Base-by-base conservation (phyloP, 192 early-diverging fungal species). In the Ramicandelaber brevisporus region DNA sequence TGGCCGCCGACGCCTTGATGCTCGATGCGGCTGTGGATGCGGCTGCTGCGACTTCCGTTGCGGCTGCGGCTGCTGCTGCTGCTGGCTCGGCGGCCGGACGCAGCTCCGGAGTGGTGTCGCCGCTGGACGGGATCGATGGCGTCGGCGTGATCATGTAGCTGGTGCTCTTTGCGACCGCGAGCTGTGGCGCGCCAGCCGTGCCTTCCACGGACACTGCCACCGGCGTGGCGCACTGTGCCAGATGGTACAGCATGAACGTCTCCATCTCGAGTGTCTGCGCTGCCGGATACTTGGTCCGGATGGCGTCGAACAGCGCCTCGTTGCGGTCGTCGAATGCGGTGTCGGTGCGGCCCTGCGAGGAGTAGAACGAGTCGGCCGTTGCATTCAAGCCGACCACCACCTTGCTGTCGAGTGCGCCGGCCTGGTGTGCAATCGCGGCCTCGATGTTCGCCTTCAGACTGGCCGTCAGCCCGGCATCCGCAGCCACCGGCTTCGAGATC, bases 311-410 rank as follows among this genome's bases (percentile, higher is more conserved):
- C 10, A 93, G 44, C 0, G 45, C 24, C 3, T 63, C 38, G 51
- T 93, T 93, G 14, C 55, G 57, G 36, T 93, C 87, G 40, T 59
- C 53, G 48, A 88, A 87, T 14, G 55, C 55, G 5, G 45, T 36
- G 26, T 78, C 73, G 2, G 40, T 34, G 3, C 86, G 60, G 0
- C 77, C 86, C 50, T 84, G 81, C 2, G 76, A 69, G 0, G 63
- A 68, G 38, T 92, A 92, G 50, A 92, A 92, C 4, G 72, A 73
- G 36, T 81, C 77, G 1, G 71, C 73, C 11, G 66, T 73, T 2
- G 68, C 75, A 31, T 81, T 74, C 20, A 72, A 21, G 0, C 86
- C 80, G 0, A 34, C 21, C 20, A 49, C 41, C 25, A 76, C 61
- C 14, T 52, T 41, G 3, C 44, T 34, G 6, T 37, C 32, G 8